A percentile compares a stretch with the other conserved stretches of the same genome.
Conservation (phyloP, 164 flowering plant species). For the Chloranthus sessilifolius region DNA sequence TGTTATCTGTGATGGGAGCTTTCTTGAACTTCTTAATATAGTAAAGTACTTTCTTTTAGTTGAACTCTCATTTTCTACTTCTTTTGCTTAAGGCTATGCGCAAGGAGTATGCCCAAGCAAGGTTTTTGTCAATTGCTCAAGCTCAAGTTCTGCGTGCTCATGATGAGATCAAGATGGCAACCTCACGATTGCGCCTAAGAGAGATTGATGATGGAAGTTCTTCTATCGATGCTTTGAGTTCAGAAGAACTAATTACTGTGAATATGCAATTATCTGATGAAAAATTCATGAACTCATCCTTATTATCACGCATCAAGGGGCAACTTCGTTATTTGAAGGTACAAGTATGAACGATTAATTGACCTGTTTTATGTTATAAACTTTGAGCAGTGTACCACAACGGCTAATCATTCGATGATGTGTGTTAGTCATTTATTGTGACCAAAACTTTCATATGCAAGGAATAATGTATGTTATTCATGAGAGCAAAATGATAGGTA, state of each 20-base stretch:
- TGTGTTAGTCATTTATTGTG: too few species aligned
- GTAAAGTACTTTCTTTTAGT: neutral
- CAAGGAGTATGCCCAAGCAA: slow-evolving; percentile 78
- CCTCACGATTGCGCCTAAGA: slow-evolving; percentile 65
- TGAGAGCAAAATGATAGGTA: too few species aligned
- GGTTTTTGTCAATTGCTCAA: slow-evolving; percentile 75
- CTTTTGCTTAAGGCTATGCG: slow-evolving; percentile 54
- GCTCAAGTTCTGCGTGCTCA: slow-evolving; percentile 77
- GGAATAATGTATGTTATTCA: too few species aligned
- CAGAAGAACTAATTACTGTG: slow-evolving; percentile 52
- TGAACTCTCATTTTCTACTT: neutral
- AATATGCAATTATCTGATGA: slow-evolving; percentile 58
- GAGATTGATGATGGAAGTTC: slow-evolving; percentile 54
- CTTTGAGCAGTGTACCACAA: too few species aligned
- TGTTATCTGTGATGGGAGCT: neutral
- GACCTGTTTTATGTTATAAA: too few species aligned
- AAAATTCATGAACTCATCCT: slow-evolving; percentile 48
- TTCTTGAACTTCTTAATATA: neutral
- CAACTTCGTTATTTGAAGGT: slow-evolving; percentile 92
- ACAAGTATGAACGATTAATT: slow-evolving; percentile 2
- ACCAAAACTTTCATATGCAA: too few species aligned
- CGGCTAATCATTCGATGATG: too few species aligned
- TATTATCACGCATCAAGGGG: slow-evolving; percentile 60
- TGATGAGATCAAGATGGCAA: slow-evolving; percentile 94
- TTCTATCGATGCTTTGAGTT: slow-evolving; percentile 48